Percentiles rank a stretch among this genome's conserved stretches.
Conservation (phyloP, 495 filamentous ascomycete genomes). For the Podospora conica region DNA sequence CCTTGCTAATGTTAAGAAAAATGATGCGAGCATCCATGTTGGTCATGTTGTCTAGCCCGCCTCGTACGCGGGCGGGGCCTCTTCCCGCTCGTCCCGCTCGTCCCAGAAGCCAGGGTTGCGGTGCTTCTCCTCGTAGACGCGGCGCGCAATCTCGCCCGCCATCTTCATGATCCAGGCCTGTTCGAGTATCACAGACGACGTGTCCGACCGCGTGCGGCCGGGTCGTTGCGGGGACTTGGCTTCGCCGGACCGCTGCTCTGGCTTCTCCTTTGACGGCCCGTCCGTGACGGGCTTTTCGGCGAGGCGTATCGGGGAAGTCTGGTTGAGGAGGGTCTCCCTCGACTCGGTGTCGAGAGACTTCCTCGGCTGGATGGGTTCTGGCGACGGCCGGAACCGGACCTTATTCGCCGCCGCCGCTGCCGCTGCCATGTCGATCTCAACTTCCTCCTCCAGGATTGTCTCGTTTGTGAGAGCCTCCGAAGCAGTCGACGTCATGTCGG, state of each 20-base stretch:
- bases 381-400: slow-evolving; percentile 33
- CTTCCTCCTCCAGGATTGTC: slow-evolving; percentile 54
- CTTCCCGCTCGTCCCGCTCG: slow-evolving; percentile 48
- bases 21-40: neutral
- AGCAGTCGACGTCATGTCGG: neutral
- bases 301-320: neutral
- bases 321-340: slow-evolving; percentile 12
- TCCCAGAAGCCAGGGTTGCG: slow-evolving; percentile 42
- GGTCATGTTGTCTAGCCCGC: slow-evolving; percentile 20
- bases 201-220: slow-evolving; percentile 26
- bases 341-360: slow-evolving; percentile 27
- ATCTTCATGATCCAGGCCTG: slow-evolving; percentile 88
- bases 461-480: slow-evolving; percentile 47
- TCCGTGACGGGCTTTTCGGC: neutral
- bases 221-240: slow-evolving; percentile 15
- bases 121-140: slow-evolving; percentile 63
- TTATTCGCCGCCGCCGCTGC: slow-evolving; percentile 27
- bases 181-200: slow-evolving; percentile 60
- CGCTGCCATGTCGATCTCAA: slow-evolving; percentile 23
- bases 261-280: slow-evolving; percentile 5
- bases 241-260: neutral
- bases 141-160: slow-evolving; percentile 80
- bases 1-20: slow-evolving; percentile 1
- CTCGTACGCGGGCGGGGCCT: slow-evolving; percentile 59
- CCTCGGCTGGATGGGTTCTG: slow-evolving; percentile 22